These are phyloP conservation scores for Acacia acuminata DNA, from an alignment of 306 rosid genomes.

Conservation along the genomic window DNA sequence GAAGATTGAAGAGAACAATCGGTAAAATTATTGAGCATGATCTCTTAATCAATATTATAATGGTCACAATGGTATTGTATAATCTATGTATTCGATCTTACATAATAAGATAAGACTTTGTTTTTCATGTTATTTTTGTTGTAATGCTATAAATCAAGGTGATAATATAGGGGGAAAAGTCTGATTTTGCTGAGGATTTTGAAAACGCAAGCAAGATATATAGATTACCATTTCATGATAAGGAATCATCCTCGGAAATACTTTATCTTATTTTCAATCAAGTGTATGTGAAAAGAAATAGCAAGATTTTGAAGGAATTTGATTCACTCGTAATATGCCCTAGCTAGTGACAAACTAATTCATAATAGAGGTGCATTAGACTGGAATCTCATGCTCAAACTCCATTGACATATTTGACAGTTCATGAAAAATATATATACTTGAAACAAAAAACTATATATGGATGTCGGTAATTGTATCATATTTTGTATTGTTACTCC, in stretches of 20 bases:
- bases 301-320: neutral
- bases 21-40: no score
- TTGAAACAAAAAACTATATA: neutral
- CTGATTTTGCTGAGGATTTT: neutral
- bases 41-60: no score
- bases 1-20: no score
- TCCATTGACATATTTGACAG: no score
- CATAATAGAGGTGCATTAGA: neutral
- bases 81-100: no score
- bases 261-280: neutral
- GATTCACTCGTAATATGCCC: slow-evolving; percentile 1
- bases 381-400: neutral
- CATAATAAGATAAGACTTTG: no score
- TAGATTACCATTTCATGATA: neutral
- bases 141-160: neutral
- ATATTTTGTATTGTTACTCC: neutral
- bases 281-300: neutral
- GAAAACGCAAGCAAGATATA: neutral
- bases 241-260: neutral
- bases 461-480: neutral
- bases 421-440: neutral
- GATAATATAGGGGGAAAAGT: neutral
- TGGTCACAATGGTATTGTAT: no score
- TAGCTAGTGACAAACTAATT: neutral
- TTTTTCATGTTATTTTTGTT: no score